Percentiles rank a stretch among this genome's conserved stretches.
Conservation (phyloP, 306 rosid genomes). For the Trifolium dubium region DNA sequence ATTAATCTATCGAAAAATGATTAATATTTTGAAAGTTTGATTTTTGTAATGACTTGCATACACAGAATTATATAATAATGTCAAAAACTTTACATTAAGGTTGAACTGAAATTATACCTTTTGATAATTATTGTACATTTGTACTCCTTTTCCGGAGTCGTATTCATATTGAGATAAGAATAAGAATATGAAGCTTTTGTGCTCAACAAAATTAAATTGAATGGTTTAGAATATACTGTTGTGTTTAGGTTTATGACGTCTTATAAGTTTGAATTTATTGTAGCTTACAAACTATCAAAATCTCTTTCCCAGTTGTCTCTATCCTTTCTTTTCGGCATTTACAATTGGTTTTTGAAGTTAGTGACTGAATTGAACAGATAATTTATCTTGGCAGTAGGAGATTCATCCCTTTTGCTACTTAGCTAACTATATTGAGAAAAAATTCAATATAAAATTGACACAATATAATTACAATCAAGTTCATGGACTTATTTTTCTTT, state of each 20-base stretch:
- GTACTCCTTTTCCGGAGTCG: not conserved
- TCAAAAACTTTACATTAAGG: not conserved
- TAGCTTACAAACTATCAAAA: constrained; percentile 23
- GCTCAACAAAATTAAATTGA: constrained; percentile 20
- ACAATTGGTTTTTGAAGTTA: constrained; percentile 30
- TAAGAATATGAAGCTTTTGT: constrained; percentile 29
- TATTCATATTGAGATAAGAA: constrained; percentile 21
- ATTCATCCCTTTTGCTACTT: not conserved
- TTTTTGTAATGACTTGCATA: not conserved
- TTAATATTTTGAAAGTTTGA: not conserved
- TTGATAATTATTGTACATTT: constrained; percentile 22
- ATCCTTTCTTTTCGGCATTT: constrained; percentile 19
- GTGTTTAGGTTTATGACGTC: constrained; percentile 6
- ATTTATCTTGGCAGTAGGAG: not conserved
- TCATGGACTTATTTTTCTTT: constrained; percentile 7
- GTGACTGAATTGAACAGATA: constrained; percentile 31
- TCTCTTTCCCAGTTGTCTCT: not conserved
- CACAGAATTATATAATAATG: not conserved
- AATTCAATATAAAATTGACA: not conserved
- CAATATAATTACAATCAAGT: constrained; percentile 3
- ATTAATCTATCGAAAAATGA: not conserved
- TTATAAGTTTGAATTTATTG: constrained; percentile 17
- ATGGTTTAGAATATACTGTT: constrained; percentile 10
- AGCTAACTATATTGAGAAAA: not conserved
- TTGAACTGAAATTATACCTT: not conserved